These are phyloP conservation scores for Talaromyces sp. DNA, from an alignment of 2,329 filamentous ascomycete genomes.

Conservation along the genomic window DNA sequence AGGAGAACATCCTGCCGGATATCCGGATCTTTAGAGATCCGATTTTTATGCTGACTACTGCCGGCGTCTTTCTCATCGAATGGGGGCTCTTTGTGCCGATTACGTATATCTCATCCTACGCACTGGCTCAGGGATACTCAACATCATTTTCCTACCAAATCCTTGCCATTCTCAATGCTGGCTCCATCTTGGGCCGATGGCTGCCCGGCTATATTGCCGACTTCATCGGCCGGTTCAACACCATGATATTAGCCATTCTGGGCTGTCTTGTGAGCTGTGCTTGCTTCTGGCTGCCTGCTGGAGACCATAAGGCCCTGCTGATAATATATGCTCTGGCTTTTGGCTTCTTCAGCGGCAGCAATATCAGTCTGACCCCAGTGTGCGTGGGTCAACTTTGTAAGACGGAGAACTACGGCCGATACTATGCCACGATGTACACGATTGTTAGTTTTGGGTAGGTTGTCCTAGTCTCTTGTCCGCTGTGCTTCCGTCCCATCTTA, in stretches of 20 bases:
- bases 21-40: conserved; percentile 62
- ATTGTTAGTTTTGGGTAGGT: conserved; percentile 70
- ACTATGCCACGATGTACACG: conserved; percentile 82
- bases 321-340: conserved; percentile 73
- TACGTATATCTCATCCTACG: conserved; percentile 77
- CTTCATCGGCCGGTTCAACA: conserved; percentile 78
- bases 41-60: conserved; percentile 62
- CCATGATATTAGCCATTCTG: conserved; percentile 66
- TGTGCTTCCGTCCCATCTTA: not conserved
- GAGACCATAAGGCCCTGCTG: conserved; percentile 59
- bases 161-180: conserved; percentile 78
- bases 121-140: conserved; percentile 62
- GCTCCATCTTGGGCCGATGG: conserved; percentile 72
- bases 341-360: conserved; percentile 76
- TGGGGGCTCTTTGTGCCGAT: conserved; percentile 76
- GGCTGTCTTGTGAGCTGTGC: conserved; percentile 66
- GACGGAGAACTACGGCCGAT: conserved; percentile 76
- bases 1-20: conserved; percentile 57
- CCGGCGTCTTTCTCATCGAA: conserved; percentile 69
- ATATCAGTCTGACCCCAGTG: conserved; percentile 78
- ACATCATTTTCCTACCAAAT: conserved; percentile 69
- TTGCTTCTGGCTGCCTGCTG: conserved; percentile 71
- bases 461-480: not conserved
- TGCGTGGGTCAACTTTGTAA: conserved; percentile 78
- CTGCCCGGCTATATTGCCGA: conserved; percentile 78